These are phyloP conservation scores for Termitomyces sp. DNA, from an alignment of 768 basidiomycete genomes.

Conservation along the genomic window DNA sequence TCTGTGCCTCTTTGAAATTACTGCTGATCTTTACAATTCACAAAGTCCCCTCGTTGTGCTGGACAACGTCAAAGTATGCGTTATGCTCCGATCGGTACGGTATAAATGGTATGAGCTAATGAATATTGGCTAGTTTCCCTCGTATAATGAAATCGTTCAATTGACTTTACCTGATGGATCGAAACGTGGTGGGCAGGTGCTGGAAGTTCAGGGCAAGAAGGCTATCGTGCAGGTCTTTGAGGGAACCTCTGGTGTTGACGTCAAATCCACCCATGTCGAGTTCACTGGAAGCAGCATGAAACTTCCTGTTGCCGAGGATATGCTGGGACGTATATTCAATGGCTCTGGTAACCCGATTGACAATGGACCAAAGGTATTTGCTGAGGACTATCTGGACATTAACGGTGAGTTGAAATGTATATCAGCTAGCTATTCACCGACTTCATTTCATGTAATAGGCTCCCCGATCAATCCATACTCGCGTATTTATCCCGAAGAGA, in stretches of 20 bases:
- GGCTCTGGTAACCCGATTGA: slow-evolving; percentile 98
- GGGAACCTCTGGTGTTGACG: slow-evolving; percentile 95
- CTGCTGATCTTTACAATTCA: slow-evolving; percentile 4
- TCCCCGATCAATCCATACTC: slow-evolving; percentile 97
- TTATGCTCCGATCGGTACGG: slow-evolving; percentile 3
- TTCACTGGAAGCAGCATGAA: slow-evolving; percentile 99
- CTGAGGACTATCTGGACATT: slow-evolving; percentile 98
- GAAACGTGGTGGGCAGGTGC: slow-evolving; percentile 93
- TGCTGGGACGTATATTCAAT: slow-evolving; percentile 99
- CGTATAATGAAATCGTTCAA: slow-evolving; percentile 97
- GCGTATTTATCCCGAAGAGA: slow-evolving; percentile 99
- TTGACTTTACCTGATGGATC: slow-evolving; percentile 94
- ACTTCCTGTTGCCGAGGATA: slow-evolving; percentile 96
- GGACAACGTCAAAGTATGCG: slow-evolving; percentile 92
- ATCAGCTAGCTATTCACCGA: slow-evolving; percentile 7
- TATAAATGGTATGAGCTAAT: background rate
- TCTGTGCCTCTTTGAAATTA: background rate
- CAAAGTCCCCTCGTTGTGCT: slow-evolving; percentile 88
- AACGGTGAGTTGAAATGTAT: slow-evolving; percentile 59
- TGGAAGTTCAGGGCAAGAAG: slow-evolving; percentile 98
- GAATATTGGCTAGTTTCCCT: slow-evolving; percentile 64
- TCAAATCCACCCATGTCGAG: slow-evolving; percentile 95
- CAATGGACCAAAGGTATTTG: slow-evolving; percentile 97
- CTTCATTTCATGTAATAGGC: slow-evolving; percentile 39
- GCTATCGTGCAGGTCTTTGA: slow-evolving; percentile 99